These are phyloP conservation scores for Pseudopithomyces chartarum DNA, from an alignment of 2,329 filamentous ascomycete species.

Conservation along the genomic window DNA sequence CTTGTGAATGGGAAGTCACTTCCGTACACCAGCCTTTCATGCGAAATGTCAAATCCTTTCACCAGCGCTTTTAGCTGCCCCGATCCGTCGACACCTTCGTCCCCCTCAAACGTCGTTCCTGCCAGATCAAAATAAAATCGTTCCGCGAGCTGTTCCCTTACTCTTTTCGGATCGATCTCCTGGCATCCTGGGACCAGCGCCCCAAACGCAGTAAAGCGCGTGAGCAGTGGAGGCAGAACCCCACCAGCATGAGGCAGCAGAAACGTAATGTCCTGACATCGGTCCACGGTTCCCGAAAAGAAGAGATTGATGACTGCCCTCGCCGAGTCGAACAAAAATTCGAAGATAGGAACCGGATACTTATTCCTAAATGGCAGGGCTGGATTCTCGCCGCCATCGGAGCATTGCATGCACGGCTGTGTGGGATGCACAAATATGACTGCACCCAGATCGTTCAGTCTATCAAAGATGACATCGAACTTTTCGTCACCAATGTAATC, in stretches of 20 bases:
- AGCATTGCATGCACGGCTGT: constrained; percentile 49
- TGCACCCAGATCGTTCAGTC: constrained; percentile 53
- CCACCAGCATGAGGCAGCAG: constrained; percentile 58
- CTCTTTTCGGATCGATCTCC: constrained; percentile 28
- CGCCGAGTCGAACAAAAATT: constrained; percentile 61
- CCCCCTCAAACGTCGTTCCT: constrained; percentile 52
- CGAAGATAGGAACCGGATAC: constrained; percentile 53
- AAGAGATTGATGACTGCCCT: constrained; percentile 56
- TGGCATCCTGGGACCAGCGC: constrained; percentile 44
- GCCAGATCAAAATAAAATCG: constrained; percentile 61
- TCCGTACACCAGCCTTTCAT: constrained; percentile 56
- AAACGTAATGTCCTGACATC: constrained; percentile 53
- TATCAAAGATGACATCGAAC: constrained; percentile 55
- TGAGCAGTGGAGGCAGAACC: constrained; percentile 51
- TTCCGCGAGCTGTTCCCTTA: constrained; percentile 37
- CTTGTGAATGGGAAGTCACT: constrained; percentile 60
- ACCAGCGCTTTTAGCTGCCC: constrained; percentile 57
- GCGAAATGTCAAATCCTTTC: constrained; percentile 43
- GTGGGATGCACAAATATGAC: constrained; percentile 62
- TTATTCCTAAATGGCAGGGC: constrained; percentile 45
- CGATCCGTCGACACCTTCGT: constrained; percentile 36
- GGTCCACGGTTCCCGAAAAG: constrained; percentile 51
- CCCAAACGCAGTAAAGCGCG: constrained; percentile 50
- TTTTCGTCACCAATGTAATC: constrained; percentile 56
- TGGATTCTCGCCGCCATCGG: constrained; percentile 14